Evolutionary conservation across 1,139 yeast species (phyloP), one percentile per base, ranked within the genome.

Genomic region (Kazachstania sp.): DNA sequence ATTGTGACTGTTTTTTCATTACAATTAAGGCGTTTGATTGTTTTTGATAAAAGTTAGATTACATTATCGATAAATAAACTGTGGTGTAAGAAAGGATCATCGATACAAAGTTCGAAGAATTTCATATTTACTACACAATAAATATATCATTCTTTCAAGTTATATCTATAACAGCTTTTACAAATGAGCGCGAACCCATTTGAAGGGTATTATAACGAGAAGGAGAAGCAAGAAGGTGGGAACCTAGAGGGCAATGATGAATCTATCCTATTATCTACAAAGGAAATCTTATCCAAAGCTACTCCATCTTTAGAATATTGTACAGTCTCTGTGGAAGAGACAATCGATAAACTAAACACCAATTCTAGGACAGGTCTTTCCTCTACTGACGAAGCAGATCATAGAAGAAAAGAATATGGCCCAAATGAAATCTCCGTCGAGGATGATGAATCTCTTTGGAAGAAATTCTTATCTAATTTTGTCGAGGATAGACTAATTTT

Each of bases 401-500:
- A 79, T 59, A 73, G 97, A 56, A 76, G 90, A 59, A 73, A 81
- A 28, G 70, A 83, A 28, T 85, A 86, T 60, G 98, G 98, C 30
- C 23, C 53, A 7, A 62, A 62, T 45, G 65, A 62, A 41, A 54
- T 61, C 7, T 43, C 48, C 2, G 53, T 53, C 7, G 64, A 58
- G 13, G 63, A 60, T 15, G 64, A 57, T n/a, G 63, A 57, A 40
- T 78, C 79, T 49, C 60, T 90, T 45, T 50, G 77, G 16, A 67
- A 76, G 69, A 84, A 86, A 64, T 92, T 92, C 58, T 48, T 86
- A 28, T 74, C 83, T 48, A 86, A 83, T 46, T 90, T 92, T 62
- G 83, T 85, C 58, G 90, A 84, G 57, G 95, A 90, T 67, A 96
- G 96, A 15, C 73, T 92, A 67, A 90, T 92, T 54, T 70, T 92